A percentile compares a stretch with the other conserved stretches of the same genome.
Conservation (phyloP, 1,139 yeast genomes). For the Yamadazyma mexicana region DNA sequence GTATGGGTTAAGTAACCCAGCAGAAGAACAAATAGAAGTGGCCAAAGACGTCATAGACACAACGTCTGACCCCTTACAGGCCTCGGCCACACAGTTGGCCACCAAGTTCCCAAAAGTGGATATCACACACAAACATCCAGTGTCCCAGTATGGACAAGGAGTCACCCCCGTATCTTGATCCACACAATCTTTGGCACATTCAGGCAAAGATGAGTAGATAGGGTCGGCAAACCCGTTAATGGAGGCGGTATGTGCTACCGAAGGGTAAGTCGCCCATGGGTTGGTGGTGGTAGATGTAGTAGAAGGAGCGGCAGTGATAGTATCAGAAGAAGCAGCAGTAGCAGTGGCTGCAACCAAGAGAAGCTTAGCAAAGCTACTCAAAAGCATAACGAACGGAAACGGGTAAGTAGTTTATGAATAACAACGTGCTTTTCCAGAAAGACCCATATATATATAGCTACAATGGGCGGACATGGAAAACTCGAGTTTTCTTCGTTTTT, state of each 20-base stretch:
- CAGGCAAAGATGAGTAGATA: constrained; percentile 27
- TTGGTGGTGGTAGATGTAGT: constrained; percentile 17
- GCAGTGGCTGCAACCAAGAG: constrained; percentile 18
- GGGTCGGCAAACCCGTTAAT: constrained; percentile 46
- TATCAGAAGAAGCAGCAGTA: constrained; percentile 24
- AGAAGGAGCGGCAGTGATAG: constrained; percentile 11
- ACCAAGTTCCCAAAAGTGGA: constrained; percentile 26
- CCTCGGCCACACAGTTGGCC: constrained; percentile 31
- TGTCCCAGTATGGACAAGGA: constrained; percentile 43
- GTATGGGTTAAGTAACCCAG: constrained; percentile 27
- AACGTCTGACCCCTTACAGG: constrained; percentile 27
- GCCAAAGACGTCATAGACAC: constrained; percentile 24
- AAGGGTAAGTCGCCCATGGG: constrained; percentile 32
- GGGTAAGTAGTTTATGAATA: neutral
- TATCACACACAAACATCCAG: constrained; percentile 40
- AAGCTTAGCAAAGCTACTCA: neutral
- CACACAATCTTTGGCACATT: constrained; percentile 31
- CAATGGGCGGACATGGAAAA: no score
- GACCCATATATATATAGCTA: no score
- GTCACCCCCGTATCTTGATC: constrained; percentile 24
- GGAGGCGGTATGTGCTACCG: constrained; percentile 39
- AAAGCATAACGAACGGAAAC: neutral
- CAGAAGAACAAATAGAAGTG: constrained; percentile 25
- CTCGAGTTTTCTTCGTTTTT: no score
- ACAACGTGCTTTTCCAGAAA: no score